A percentile compares a stretch with the other conserved stretches of the same genome.
phyloP scores from a whole-genome alignment of 768 basidiomycete genomes.

The Antrodiella citrinella region DNA sequence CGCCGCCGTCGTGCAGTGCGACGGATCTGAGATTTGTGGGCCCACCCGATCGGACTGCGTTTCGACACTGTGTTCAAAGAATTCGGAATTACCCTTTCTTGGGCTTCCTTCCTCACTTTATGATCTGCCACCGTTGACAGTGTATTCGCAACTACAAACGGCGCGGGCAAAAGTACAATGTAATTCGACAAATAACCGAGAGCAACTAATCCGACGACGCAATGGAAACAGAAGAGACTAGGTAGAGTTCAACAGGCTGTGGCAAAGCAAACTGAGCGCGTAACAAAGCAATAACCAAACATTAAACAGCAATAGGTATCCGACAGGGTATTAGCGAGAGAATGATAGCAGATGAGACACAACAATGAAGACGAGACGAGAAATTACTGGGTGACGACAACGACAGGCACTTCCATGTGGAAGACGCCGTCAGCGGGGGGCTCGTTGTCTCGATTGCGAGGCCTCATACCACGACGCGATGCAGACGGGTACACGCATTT shows the following conservation, averaged over 20 bases:
- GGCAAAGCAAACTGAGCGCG: neutral
- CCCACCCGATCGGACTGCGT: neutral
- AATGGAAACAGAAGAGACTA: neutral
- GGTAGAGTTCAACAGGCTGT: no score
- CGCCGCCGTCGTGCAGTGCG: neutral
- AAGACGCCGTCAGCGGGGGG: neutral
- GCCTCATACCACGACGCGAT: slow-evolving; percentile 48
- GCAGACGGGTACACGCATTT: slow-evolving; percentile 66
- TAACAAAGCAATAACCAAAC: neutral
- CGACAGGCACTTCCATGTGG: neutral
- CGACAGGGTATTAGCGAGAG: neutral
- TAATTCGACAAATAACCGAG: no score
- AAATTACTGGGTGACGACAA: neutral
- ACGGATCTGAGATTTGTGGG: neutral
- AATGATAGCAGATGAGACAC: neutral
- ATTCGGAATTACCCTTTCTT: no score
- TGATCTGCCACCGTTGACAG: no score
- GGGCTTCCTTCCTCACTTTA: no score
- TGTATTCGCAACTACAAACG: neutral
- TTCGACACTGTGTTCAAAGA: neutral
- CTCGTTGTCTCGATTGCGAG: slow-evolving; percentile 3
- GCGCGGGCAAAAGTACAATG: no score
- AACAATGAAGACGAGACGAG: neutral
- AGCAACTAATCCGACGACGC: neutral
- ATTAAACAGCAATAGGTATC: neutral